Evolutionary conservation across 1,139 yeast species (phyloP), one percentile per base, ranked within the genome.

Genomic region (Ogataea hybrid): DNA sequence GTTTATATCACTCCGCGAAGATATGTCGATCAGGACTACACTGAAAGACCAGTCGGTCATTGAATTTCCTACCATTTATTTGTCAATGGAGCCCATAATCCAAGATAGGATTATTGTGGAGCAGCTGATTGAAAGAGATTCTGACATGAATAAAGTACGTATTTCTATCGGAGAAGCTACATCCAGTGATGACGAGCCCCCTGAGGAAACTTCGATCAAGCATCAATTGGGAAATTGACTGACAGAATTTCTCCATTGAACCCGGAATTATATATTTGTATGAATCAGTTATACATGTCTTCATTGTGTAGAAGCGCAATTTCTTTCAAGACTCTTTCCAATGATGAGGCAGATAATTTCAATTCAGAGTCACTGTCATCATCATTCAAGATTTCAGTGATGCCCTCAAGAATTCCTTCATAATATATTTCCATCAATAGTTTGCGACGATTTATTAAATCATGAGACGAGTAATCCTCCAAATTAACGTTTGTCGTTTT

Each of bases 401-500:
- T 67, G 34, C 87, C 86, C 39, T 68, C 68, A 18, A 57, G 40
- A 50, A 85, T 67, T 8, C 77, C 77, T 1, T 61, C 62, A 39
- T 66, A 56, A 55, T 79, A 81, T n/a, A 75, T 70, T 41, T 77
- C 82, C 25, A 69, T 58, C 48, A 83, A 62, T 1, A 83, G 69
- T 42, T 71, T 72, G 28, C 74, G 64, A 52, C 97, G 71, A 2
- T 89, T 82, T 12, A 70, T 71, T 25, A 73, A 62, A 61, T 87
- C 95, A 48, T 87, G 64, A 27, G 59, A 54, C 4, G 59, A 46
- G 27, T 50, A 43, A 2, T 50, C 27, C 34, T 50, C 48, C 22
- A 35, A 15, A 8, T 35, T 25, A 11, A 12, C 6, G 20, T 18
- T 18, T 18, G 20, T 18, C n/a, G n/a, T n/a, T n/a, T n/a, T n/a